phyloP scores from a whole-genome alignment of 2,329 filamentous ascomycete species.

The Botrytis hyacinthi region DNA sequence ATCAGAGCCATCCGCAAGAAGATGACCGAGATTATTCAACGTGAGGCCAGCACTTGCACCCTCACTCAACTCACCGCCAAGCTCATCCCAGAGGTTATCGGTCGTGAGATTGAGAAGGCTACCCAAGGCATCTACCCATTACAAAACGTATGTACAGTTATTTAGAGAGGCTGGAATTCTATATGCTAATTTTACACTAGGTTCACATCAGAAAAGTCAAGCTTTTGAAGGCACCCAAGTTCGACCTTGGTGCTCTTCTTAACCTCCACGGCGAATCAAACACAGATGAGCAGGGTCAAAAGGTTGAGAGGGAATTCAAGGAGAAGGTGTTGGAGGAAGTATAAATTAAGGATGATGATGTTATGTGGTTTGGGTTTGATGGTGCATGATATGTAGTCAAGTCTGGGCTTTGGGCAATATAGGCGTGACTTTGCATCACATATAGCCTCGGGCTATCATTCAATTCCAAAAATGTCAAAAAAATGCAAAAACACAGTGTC shows the following conservation, averaged over 20 bases:
- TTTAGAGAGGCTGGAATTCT: background rate
- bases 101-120: constrained; percentile 99
- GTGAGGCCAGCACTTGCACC: constrained; percentile 91
- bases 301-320: constrained; percentile 99
- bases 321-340: constrained; percentile 92
- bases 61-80: constrained; percentile 96
- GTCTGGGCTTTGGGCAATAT: constrained; percentile 39
- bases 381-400: constrained; percentile 40
- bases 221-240: constrained; percentile 97
- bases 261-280: constrained; percentile 96
- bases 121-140: constrained; percentile 99
- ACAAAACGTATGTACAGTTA: constrained; percentile 74
- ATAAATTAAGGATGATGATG: constrained; percentile 53
- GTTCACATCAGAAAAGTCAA: constrained; percentile 99
- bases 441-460: constrained; percentile 39
- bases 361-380: constrained; percentile 35
- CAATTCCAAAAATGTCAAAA: constrained; percentile 24
- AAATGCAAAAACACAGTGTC: constrained; percentile 28
- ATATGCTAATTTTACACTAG: constrained; percentile 51
- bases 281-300: constrained; percentile 94
- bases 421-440: constrained; percentile 38
- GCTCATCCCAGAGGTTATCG: constrained; percentile 99
- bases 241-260: constrained; percentile 95
- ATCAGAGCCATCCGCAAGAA: constrained; percentile 98
- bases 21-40: constrained; percentile 99